Percentiles rank a stretch among this genome's conserved stretches.
phyloP scores from a whole-genome alignment of 495 filamentous ascomycete species.

The Xylaria grammica region DNA sequence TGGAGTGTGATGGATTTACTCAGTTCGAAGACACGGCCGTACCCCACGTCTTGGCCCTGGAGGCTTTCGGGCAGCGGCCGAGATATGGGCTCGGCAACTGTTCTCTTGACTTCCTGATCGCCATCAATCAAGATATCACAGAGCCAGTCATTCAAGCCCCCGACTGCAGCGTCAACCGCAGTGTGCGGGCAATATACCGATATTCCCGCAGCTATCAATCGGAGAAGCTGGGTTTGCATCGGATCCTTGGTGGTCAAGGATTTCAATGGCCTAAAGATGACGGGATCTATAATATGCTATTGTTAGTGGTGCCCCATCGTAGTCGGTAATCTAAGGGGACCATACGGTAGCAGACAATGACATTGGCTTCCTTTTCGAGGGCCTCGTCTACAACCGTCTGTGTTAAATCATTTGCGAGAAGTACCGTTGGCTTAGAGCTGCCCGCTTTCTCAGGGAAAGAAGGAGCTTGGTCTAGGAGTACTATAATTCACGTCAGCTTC shows the following conservation, averaged over 20 bases:
- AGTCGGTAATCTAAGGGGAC: slow-evolving; percentile 14
- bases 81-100: slow-evolving; percentile 45
- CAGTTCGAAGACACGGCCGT: slow-evolving; percentile 76
- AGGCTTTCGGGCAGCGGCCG: slow-evolving; percentile 53
- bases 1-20: slow-evolving; percentile 60
- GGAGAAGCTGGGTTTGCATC: slow-evolving; percentile 83
- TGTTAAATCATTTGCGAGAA: slow-evolving; percentile 92
- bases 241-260: slow-evolving; percentile 80
- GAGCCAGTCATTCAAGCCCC: slow-evolving; percentile 93
- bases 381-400: slow-evolving; percentile 90
- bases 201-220: slow-evolving; percentile 85
- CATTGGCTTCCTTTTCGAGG: slow-evolving; percentile 72
- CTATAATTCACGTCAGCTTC: slow-evolving; percentile 19
- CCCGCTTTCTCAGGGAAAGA: slow-evolving; percentile 13
- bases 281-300: slow-evolving; percentile 72
- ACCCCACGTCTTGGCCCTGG: slow-evolving; percentile 64
- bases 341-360: slow-evolving; percentile 89
- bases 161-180: slow-evolving; percentile 85
- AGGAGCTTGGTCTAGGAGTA: slow-evolving; percentile 36
- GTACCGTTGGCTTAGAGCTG: slow-evolving; percentile 51
- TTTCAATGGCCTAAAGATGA: slow-evolving; percentile 93
- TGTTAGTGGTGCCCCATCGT: slow-evolving; percentile 4
- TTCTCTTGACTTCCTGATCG: slow-evolving; percentile 32
- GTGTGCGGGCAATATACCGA: slow-evolving; percentile 97
- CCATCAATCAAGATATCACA: slow-evolving; percentile 73